Evolutionary conservation across 768 basidiomycete genomes (phyloP).

Genomic region (Collybia sp.): DNA sequence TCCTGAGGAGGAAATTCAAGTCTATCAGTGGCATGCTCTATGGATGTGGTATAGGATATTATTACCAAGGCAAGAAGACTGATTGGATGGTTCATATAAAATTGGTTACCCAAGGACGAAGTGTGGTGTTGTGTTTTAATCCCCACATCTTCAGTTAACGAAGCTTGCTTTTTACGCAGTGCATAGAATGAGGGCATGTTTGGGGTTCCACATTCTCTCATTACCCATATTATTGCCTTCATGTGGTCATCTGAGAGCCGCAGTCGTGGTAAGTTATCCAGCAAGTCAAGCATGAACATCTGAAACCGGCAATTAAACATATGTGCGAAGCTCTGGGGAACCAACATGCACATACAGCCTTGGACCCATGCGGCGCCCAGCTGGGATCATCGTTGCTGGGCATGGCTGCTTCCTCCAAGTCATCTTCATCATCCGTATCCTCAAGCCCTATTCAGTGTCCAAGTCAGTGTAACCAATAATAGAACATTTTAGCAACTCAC

Average conservation of each 20-base stretch:
- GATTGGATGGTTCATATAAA: constrained; percentile 10
- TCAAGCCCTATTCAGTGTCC: not conserved
- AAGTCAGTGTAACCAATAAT: not conserved
- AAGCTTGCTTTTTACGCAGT: constrained; percentile 17
- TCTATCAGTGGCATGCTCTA: not conserved
- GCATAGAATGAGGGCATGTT: constrained; percentile 23
- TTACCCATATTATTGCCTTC: constrained; percentile 24
- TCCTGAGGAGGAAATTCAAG: constrained; percentile 12
- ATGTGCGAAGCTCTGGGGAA: not conserved
- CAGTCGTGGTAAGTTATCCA: constrained; percentile 26
- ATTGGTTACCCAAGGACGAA: constrained; percentile 20
- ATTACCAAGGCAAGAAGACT: not conserved
- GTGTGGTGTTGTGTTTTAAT: constrained; percentile 11
- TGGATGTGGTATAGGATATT: not conserved
- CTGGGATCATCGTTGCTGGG: not conserved
- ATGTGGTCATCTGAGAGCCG: constrained; percentile 27
- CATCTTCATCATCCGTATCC: not conserved
- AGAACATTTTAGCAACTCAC: not conserved
- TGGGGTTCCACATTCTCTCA: constrained; percentile 21
- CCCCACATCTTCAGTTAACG: constrained; percentile 6
- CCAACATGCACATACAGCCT: constrained; percentile 3
- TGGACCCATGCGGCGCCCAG: constrained; percentile 7
- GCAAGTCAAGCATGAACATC: constrained; percentile 21
- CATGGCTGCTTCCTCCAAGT: not conserved
- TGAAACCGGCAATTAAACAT: not conserved